Evolutionary conservation across 2,329 filamentous ascomycete genomes (phyloP), one percentile per base, ranked within the genome.

Genomic region (Pseudophaeomoniella oleicola): DNA sequence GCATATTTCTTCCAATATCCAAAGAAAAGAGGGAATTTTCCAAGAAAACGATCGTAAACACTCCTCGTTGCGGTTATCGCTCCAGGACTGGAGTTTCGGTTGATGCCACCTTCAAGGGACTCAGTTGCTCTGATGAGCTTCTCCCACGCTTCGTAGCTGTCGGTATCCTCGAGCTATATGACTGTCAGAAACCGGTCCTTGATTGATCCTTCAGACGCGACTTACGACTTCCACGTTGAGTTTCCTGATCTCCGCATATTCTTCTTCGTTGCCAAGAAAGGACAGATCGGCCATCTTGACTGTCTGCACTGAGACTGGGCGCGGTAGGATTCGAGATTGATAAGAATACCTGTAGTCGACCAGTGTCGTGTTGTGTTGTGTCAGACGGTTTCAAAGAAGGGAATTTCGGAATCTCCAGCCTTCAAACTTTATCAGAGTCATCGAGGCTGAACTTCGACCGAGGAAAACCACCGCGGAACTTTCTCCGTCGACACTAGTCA

Each of bases 1-100:
- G 90, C 90, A 69, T 96, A 98, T 58, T 94, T 96, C 67, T 96
- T 96, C 90, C 90, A 98, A 65, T 96, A 98, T 36, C 88, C 90
- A 52, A 96, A 98, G 29, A 96, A 75, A 9, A 96, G 71, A 2
- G 90, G 90, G 46, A 94, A 98, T 54, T 94, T 94, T 42, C 83
- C 75, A 15, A 98, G 78, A 54, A 98, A 92, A 34, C 81, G 76
- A 57, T 98, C 87, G 64, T 93, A 96, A 43, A 83, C 75, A 57
- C 83, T 77, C 59, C 90, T 81, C 38, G 86, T 80, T 9, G 85
- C 79, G 14, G 85, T 78, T 49, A 98, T 86, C 17, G 90, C 84
- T 53, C 92, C 83, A 1, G 90, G 87, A 55, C 83, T 94, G 30
- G 90, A 96, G 62, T 98, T 98, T 49, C 90, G 81, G 56, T 92